A percentile compares a stretch with the other conserved stretches of the same genome.
phyloP scores from a whole-genome alignment of 306 rosid species.

The Pyrus bretschneideri region DNA sequence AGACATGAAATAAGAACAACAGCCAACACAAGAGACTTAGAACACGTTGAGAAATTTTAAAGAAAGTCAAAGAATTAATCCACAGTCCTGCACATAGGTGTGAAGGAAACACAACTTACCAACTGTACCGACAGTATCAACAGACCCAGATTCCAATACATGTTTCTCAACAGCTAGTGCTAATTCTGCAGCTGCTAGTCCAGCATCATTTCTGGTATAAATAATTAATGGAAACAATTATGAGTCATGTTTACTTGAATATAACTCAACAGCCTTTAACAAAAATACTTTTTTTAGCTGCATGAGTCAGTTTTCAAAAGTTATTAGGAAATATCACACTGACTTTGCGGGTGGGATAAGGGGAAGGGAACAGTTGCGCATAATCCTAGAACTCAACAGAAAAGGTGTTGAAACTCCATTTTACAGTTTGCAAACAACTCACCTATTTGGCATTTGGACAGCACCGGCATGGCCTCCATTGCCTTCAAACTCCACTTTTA shows the following conservation, averaged over 20 bases:
- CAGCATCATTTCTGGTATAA: constrained; percentile 81
- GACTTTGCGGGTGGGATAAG: neutral
- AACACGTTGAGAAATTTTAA: neutral
- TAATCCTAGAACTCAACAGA: neutral
- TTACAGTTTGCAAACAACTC: neutral
- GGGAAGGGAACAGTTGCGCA: neutral
- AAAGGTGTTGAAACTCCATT: neutral
- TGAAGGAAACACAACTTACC: constrained; percentile 41
- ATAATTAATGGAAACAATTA: constrained; percentile 13
- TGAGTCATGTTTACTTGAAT: neutral
- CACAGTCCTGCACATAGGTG: neutral
- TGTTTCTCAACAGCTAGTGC: constrained; percentile 84
- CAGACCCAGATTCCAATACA: constrained; percentile 81
- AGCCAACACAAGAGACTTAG: neutral
- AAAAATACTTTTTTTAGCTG: neutral
- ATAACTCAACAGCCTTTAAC: neutral
- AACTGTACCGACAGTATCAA: constrained; percentile 90
- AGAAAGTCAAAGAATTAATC: neutral
- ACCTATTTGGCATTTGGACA: constrained; percentile 92
- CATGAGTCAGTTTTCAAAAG: neutral
- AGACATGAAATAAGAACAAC: neutral
- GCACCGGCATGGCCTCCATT: constrained; percentile 97
- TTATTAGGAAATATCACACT: neutral
- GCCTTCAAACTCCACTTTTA: constrained; percentile 85
- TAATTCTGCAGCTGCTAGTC: constrained; percentile 92